A percentile compares a stretch with the other conserved stretches of the same genome.
phyloP scores from a whole-genome alignment of 23 red algal species.

The Pyropia yezoensis region DNA sequence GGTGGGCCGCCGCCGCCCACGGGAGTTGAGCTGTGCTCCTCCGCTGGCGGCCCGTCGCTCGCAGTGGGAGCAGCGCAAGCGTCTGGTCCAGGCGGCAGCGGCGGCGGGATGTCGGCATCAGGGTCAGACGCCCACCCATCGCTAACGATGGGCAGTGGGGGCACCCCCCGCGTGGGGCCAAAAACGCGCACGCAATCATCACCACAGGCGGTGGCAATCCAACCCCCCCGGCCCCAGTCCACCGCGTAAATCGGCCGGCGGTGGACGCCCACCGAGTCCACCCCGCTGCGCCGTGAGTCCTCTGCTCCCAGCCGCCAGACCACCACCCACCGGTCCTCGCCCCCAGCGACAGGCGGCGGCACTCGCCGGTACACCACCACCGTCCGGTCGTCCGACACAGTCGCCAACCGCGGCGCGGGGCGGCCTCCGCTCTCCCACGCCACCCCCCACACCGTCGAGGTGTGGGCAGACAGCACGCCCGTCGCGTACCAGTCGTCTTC shows the following conservation, averaged over 20 bases:
- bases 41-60: not conserved
- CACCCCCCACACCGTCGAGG: constrained; percentile 76
- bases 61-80: too few species aligned
- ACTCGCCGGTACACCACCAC: constrained; percentile 72
- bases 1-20: not conserved
- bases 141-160: too few species aligned
- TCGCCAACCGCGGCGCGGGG: constrained; percentile 17
- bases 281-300: not conserved
- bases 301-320: constrained; percentile 9
- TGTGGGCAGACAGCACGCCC: constrained; percentile 46
- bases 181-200: constrained; percentile 72
- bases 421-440: constrained; percentile 42
- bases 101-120: not conserved
- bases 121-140: not conserved
- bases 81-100: not conserved
- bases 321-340: constrained; percentile 21
- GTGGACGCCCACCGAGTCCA: constrained; percentile 17
- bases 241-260: constrained; percentile 39
- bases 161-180: too few species aligned
- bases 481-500: constrained; percentile 84
- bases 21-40: not conserved
- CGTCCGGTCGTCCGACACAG: constrained; percentile 41
- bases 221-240: constrained; percentile 36
- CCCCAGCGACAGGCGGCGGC: constrained; percentile 19
- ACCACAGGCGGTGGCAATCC: constrained; percentile 58